Conservation (phyloP, 2,329 filamentous ascomycete species). For the Diaporthe aspalathi region DNA sequence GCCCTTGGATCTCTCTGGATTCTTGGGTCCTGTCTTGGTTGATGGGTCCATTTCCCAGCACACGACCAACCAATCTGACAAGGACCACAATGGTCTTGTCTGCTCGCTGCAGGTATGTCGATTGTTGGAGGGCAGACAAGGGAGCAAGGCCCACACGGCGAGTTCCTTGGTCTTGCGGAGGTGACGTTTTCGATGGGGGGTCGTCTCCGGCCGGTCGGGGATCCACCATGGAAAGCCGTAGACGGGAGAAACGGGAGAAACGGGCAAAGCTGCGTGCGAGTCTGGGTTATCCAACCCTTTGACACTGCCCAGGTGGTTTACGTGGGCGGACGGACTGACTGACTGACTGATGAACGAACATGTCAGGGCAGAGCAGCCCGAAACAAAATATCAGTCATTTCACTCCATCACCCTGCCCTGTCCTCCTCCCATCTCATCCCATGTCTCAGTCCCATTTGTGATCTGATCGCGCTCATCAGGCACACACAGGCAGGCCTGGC, state of each 20-base stretch:
- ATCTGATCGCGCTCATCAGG: conserved; percentile 26
- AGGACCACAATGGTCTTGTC: not conserved
- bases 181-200: conserved; percentile 30
- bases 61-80: no score
- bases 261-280: not conserved
- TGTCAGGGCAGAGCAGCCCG: conserved; percentile 1
- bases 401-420: conserved; percentile 2
- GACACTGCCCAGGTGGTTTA: no score
- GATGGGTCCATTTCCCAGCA: conserved; percentile 6
- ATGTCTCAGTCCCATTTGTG: conserved; percentile 18
- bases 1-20: not conserved
- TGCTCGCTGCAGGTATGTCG: not conserved
- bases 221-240: conserved; percentile 20
- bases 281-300: conserved; percentile 10
- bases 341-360: not conserved
- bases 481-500: conserved; percentile 2
- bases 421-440: not conserved
- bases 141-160: conserved; percentile 12
- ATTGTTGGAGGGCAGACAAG: not conserved
- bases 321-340: not conserved
- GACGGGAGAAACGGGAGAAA: conserved; percentile 11
- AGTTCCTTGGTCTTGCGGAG: conserved; percentile 25
- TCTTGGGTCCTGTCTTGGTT: not conserved
- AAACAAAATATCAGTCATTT: conserved; percentile 27
- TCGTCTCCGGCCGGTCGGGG: not conserved